phyloP scores from a whole-genome alignment of 2,329 filamentous ascomycete genomes.

The Ophiocordyceps camponoti-saundersi region DNA sequence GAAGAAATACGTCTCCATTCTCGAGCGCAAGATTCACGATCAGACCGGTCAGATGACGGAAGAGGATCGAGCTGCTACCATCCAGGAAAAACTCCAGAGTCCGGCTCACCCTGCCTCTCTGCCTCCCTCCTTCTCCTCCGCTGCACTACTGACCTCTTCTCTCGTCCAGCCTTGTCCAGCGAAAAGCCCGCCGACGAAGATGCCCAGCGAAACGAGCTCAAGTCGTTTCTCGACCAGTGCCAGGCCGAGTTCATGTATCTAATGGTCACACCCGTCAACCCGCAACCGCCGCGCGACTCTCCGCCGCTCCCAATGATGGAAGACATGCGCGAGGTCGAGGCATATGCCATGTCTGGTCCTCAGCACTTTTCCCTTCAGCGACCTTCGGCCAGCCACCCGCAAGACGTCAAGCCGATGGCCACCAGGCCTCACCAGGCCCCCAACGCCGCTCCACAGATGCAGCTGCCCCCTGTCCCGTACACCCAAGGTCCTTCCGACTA shows the following conservation, averaged over 20 bases:
- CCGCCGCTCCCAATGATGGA: constrained; percentile 40
- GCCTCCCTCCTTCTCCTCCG: constrained; percentile 1
- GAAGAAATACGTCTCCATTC: constrained; percentile 76
- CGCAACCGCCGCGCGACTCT: constrained; percentile 45
- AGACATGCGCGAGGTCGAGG: constrained; percentile 37
- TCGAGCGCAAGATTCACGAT: constrained; percentile 75
- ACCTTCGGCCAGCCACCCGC: constrained; percentile 35
- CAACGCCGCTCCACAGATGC: constrained; percentile 41
- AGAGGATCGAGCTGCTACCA: constrained; percentile 29
- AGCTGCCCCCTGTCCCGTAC: constrained; percentile 18
- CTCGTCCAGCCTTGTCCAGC: constrained; percentile 14
- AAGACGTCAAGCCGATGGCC: constrained; percentile 32
- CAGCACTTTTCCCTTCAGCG: constrained; percentile 23
- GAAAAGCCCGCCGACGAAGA: constrained; percentile 27
- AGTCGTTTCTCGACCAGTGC: constrained; percentile 46
- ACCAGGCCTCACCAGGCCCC: constrained; percentile 34
- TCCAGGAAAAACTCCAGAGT: constrained; percentile 41
- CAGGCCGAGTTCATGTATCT: constrained; percentile 50
- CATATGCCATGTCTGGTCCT: constrained; percentile 27
- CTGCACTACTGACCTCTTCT: not conserved
- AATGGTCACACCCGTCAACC: constrained; percentile 51
- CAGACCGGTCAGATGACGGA: constrained; percentile 57
- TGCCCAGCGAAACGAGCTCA: constrained; percentile 33
- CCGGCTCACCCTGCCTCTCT: constrained; percentile 3
- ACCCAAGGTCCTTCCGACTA: constrained; percentile 17